Conservation (phyloP, 345 rosid species). For the Gossypium australe region DNA sequence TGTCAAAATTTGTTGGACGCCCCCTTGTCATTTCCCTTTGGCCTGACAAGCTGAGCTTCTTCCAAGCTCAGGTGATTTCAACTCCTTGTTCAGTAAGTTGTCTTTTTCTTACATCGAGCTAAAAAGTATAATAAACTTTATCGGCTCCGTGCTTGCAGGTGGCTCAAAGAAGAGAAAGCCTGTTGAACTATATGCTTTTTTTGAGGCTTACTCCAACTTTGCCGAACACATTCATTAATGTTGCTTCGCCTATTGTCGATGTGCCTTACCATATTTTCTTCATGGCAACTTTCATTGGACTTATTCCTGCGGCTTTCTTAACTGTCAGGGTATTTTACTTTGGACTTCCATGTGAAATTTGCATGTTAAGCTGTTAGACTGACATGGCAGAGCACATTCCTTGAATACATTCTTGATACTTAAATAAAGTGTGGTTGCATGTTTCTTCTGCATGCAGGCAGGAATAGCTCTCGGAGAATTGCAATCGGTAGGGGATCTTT, state of each 20-base stretch:
- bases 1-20: background rate
- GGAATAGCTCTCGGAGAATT: background rate
- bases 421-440: background rate
- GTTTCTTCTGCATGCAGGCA: background rate
- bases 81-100: background rate
- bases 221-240: background rate
- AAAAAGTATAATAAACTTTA: too few species aligned
- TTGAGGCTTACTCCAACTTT: background rate
- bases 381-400: background rate
- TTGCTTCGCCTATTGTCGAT: background rate
- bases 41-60: background rate
- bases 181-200: background rate
- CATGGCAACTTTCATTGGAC: background rate
- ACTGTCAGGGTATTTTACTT: background rate
- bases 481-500: background rate
- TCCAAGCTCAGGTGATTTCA: background rate
- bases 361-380: too few species aligned
- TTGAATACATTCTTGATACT: background rate
- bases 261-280: background rate
- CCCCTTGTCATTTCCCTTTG: background rate
- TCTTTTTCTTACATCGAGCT: background rate
- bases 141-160: background rate
- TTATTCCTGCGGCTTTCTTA: background rate
- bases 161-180: background rate
- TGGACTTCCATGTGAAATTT: background rate